These are phyloP conservation scores for Mortierella hygrophila DNA, from an alignment of 192 early-diverging fungal species.

Conservation along the genomic window DNA sequence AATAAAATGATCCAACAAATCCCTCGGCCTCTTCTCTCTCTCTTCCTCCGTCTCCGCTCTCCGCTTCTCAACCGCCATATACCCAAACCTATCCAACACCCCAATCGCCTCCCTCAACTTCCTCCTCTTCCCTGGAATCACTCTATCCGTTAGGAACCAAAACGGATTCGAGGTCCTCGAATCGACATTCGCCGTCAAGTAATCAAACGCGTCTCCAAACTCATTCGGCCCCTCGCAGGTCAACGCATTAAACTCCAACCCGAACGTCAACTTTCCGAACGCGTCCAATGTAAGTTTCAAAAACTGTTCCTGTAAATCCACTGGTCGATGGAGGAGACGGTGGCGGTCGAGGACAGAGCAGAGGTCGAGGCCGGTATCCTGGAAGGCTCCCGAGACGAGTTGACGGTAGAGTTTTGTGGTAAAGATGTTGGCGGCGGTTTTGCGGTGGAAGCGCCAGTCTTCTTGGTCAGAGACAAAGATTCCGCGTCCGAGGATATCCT, in stretches of 20 bases:
- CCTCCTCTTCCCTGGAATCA: constrained; percentile 18
- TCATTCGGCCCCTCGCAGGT: constrained; percentile 24
- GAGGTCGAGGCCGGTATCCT: constrained; percentile 18
- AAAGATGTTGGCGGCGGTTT: constrained; percentile 56
- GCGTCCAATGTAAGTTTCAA: constrained; percentile 58
- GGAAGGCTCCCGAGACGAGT: constrained; percentile 34
- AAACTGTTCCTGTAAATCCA: constrained; percentile 63
- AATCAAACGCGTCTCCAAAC: constrained; percentile 67
- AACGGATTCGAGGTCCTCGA: constrained; percentile 39
- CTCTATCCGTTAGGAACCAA: constrained; percentile 50
- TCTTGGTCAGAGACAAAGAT: constrained; percentile 72
- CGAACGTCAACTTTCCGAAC: constrained; percentile 54
- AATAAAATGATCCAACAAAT: constrained; percentile 63
- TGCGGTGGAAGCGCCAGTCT: constrained; percentile 64
- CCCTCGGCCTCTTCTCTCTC: constrained; percentile 17
- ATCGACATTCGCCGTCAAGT: constrained; percentile 47
- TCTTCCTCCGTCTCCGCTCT: constrained; percentile 22
- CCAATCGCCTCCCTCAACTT: constrained; percentile 14
- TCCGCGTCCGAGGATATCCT: constrained; percentile 65
- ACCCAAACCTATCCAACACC: constrained; percentile 41
- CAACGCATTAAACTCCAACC: constrained; percentile 35
- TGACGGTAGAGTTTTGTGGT: constrained; percentile 47
- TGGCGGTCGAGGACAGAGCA: constrained; percentile 20
- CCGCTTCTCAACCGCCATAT: constrained; percentile 36
- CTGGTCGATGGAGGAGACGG: neutral